Conservation (phyloP, 768 basidiomycete genomes). For the Boletus sensibilis region DNA sequence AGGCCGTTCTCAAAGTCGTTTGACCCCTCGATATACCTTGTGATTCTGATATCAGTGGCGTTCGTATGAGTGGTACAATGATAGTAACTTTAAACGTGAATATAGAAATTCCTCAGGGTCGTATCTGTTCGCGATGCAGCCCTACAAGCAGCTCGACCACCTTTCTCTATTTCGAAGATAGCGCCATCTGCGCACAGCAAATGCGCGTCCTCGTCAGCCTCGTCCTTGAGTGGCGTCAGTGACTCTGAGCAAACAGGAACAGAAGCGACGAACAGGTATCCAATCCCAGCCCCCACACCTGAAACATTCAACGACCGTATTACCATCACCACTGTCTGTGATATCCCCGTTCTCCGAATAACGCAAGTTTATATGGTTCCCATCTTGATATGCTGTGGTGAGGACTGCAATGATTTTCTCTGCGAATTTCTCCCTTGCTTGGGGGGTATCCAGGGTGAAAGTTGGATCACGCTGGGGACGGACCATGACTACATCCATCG, state of each 20-base stretch:
- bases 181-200: constrained; percentile 80
- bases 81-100: constrained; percentile 42
- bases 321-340: constrained; percentile 44
- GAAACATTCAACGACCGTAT: constrained; percentile 70
- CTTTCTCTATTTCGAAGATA: constrained; percentile 57
- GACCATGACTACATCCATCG: constrained; percentile 74
- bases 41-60: background rate
- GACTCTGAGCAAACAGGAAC: constrained; percentile 3
- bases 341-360: constrained; percentile 50
- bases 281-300: constrained; percentile 84
- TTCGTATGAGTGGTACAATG: constrained; percentile 1
- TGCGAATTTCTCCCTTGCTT: constrained; percentile 49
- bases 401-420: constrained; percentile 54
- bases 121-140: constrained; percentile 37
- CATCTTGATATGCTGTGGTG: constrained; percentile 72
- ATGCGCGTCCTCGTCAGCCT: constrained; percentile 59
- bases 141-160: constrained; percentile 56
- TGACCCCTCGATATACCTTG: constrained; percentile 15
- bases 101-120: constrained; percentile 36
- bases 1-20: constrained; percentile 48
- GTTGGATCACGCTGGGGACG: constrained; percentile 66
- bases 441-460: constrained; percentile 40
- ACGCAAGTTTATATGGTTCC: constrained; percentile 61
- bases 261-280: constrained; percentile 61
- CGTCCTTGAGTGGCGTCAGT: constrained; percentile 43